phyloP scores from a whole-genome alignment of 2,329 filamentous ascomycete species.

The Apiospora marii region DNA sequence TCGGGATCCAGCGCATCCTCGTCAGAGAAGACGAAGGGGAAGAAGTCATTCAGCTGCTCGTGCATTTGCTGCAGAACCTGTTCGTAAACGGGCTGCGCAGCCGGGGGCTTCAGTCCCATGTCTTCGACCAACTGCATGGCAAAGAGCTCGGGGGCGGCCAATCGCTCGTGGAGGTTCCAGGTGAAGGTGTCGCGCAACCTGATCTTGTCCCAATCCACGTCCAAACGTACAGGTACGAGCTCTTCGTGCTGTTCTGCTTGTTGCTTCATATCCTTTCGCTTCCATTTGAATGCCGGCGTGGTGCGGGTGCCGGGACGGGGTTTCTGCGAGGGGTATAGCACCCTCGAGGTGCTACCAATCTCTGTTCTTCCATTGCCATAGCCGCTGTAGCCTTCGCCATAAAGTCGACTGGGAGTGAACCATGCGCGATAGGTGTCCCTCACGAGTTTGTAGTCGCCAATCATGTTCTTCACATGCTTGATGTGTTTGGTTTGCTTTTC shows the following conservation, averaged over 20 bases:
- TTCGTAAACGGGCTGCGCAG: constrained; percentile 68
- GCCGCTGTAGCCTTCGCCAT: constrained; percentile 81
- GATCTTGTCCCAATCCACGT: constrained; percentile 95
- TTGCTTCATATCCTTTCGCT: constrained; percentile 79
- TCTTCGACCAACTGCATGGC: constrained; percentile 92
- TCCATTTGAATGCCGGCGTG: constrained; percentile 75
- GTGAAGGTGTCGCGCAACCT: constrained; percentile 97
- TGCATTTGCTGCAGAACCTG: constrained; percentile 74
- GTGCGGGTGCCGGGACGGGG: constrained; percentile 79
- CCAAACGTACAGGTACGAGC: constrained; percentile 87
- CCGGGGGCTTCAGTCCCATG: constrained; percentile 78
- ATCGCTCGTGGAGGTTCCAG: constrained; percentile 95
- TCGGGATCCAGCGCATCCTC: constrained; percentile 91
- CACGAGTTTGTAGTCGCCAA: constrained; percentile 73
- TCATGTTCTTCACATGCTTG: constrained; percentile 70
- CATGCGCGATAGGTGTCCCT: constrained; percentile 61
- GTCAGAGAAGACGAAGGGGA: constrained; percentile 88
- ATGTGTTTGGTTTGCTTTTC: constrained; percentile 64
- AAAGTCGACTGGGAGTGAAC: constrained; percentile 66
- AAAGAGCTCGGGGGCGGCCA: constrained; percentile 82
- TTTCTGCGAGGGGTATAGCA: constrained; percentile 83
- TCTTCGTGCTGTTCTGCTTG: constrained; percentile 94
- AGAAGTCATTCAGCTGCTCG: constrained; percentile 92
- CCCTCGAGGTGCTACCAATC: constrained; percentile 67
- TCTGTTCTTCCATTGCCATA: constrained; percentile 90